Evolutionary conservation across 78 protist species (phyloP).

Genomic region (Bigelowiella natans): DNA sequence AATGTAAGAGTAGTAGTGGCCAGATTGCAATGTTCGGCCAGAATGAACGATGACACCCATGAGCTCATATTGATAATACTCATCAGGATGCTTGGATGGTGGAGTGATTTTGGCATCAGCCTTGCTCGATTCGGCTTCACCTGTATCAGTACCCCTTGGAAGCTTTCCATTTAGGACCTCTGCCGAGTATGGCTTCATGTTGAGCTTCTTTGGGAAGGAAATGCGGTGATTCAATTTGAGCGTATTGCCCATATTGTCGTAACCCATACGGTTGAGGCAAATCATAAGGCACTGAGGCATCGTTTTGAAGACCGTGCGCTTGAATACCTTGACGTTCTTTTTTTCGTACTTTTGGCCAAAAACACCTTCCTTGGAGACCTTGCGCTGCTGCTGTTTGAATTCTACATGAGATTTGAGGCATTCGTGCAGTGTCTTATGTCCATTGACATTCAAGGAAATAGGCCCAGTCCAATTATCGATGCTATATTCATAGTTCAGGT

Average conservation of each 20-base stretch:
- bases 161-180: not conserved
- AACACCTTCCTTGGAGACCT: not conserved
- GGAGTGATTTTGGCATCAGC: not conserved
- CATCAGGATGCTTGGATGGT: not conserved
- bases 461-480: not conserved
- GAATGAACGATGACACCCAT: not conserved
- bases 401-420: not conserved
- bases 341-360: not conserved
- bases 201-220: not conserved
- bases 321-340: not conserved
- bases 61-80: not conserved
- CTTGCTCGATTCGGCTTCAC: not conserved
- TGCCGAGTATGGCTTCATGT: not conserved
- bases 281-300: not conserved
- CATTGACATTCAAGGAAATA: not conserved
- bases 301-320: not conserved
- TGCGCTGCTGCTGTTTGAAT: not conserved
- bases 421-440: not conserved
- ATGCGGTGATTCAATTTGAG: not conserved
- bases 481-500: not conserved
- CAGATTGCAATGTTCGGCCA: not conserved
- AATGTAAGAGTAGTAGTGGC: constrained; percentile 10
- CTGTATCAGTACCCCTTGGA: not conserved
- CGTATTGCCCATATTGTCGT: not conserved
- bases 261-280: not conserved